Percentiles rank a stretch among this genome's conserved stretches.
Evolutionary conservation across 768 basidiomycete genomes (phyloP).

Genomic region (Hypsizygus marmoreus): DNA sequence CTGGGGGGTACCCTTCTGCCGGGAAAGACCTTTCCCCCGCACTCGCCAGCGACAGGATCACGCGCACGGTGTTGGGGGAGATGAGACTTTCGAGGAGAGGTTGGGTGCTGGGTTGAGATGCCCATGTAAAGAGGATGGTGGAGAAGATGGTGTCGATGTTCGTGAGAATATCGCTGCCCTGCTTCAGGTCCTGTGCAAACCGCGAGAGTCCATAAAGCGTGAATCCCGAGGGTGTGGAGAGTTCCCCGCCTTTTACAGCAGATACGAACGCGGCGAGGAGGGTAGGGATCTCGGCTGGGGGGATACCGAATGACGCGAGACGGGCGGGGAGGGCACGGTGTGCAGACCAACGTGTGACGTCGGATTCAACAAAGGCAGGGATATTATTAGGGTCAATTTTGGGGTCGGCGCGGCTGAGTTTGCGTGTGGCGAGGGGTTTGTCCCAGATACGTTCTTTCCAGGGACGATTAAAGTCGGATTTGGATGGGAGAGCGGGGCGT

Average conservation of each 20-base stretch:
- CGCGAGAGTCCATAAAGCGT: slow-evolving; percentile 42
- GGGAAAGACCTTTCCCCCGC: slow-evolving; percentile 47
- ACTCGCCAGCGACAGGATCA: slow-evolving; percentile 36
- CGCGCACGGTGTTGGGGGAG: slow-evolving; percentile 32
- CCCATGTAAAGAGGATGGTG: slow-evolving; percentile 61
- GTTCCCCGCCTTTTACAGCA: slow-evolving; percentile 37
- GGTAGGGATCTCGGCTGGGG: slow-evolving; percentile 32
- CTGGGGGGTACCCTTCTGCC: slow-evolving; percentile 47
- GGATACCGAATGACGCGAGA: slow-evolving; percentile 52
- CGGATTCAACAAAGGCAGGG: slow-evolving; percentile 33
- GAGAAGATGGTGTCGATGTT: slow-evolving; percentile 52
- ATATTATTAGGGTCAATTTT: slow-evolving; percentile 21
- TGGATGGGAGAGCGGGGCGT: no score
- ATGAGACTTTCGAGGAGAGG: slow-evolving; percentile 26
- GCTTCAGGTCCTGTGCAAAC: slow-evolving; percentile 39
- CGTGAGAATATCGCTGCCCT: slow-evolving; percentile 24
- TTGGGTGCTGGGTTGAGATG: slow-evolving; percentile 33
- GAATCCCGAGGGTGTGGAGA: slow-evolving; percentile 28
- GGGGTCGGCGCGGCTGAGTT: neutral
- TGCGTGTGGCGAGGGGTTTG: neutral
- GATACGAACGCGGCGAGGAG: slow-evolving; percentile 45
- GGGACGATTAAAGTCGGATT: no score
- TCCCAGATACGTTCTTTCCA: no score
- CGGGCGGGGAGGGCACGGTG: slow-evolving; percentile 35
- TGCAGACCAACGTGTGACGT: slow-evolving; percentile 42